Evolutionary conservation across 2,329 filamentous ascomycete species (phyloP), one percentile per base, ranked within the genome.

Genomic region (Trichoderma semiorbis): DNA sequence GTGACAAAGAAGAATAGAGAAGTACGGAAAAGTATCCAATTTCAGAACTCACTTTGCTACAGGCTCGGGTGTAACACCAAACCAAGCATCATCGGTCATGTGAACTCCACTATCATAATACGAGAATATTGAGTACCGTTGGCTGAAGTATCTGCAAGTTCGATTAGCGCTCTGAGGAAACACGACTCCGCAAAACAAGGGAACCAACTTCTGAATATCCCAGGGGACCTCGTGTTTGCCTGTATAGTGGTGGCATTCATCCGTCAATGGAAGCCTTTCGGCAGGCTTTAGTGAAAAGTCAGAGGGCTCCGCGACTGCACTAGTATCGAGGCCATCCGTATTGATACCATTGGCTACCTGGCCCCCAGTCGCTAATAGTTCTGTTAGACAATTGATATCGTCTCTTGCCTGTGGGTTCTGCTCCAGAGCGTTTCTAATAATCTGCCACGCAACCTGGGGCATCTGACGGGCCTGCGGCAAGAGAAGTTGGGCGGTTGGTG

Each of bases 51-150:
- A 96, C 93, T 87, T 90, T 73, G 96, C 96, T 32, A 99, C 89
- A 5, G 93, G 92, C 80, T 99, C 95, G 16, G 96, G 95, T 0
- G 97, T 99, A 8, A 98, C 95, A 70, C 95, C 96, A 80, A 96
- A 99, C 96, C 96, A 99, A 69, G 94, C 92, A 82, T 95, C 92
- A 79, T 97, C 91, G 0, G 97, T 99, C 86, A 99, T 90, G 85
- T 90, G 92, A 75, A 99, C 88, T 70, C 94, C 95, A 72, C 95
- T 88, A 79, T 98, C 92, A 79, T 98, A 99, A 76, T 87, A 88
- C 18, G 91, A 91, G 82, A 97, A 99, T 75, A 99, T 93, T 67
- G 90, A 91, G 80, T 96, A 91, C 72, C 96, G 89, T 78, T 98
- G 95, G 18, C 91, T 87, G 89, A 93, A 99, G 82, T 99, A 99